Percentiles rank a stretch among this genome's conserved stretches.
These are phyloP conservation scores for Psidium friedrichsthalianum DNA, from an alignment of 345 rosid species.

Conservation along the genomic window DNA sequence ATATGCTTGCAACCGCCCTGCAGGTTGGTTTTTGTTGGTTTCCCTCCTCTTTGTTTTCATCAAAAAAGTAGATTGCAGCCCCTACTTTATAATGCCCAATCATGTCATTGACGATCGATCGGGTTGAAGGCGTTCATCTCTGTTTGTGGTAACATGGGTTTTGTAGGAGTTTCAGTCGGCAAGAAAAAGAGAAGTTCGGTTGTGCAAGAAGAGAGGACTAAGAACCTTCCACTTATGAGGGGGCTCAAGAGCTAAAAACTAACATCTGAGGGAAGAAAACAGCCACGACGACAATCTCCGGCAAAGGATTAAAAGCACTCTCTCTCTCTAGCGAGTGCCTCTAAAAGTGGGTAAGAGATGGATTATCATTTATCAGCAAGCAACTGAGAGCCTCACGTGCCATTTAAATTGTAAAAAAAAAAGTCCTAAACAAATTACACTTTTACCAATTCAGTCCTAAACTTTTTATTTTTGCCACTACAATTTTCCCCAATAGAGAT, in stretches of 20 bases:
- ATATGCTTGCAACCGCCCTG: not conserved
- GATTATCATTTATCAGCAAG: not conserved
- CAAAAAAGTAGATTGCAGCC: not conserved
- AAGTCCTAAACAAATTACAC: no score
- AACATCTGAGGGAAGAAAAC: not conserved
- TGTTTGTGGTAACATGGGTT: not conserved
- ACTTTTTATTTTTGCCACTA: no score
- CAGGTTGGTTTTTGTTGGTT: not conserved
- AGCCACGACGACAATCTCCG: not conserved
- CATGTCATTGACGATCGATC: not conserved
- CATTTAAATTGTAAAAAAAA: not conserved
- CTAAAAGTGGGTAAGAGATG: not conserved
- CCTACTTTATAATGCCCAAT: not conserved
- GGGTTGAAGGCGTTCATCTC: not conserved
- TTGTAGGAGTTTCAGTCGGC: not conserved
- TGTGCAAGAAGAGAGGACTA: not conserved
- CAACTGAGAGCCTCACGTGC: not conserved
- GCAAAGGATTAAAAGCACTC: not conserved
- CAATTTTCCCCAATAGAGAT: no score
- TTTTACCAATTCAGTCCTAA: no score
- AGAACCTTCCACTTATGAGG: not conserved
- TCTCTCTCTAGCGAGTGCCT: not conserved
- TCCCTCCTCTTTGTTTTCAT: not conserved
- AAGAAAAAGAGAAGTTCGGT: not conserved
- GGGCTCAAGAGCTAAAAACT: not conserved